Base-by-base conservation (phyloP, 2,329 filamentous ascomycete genomes). In the Xylariaceae sp. region DNA sequence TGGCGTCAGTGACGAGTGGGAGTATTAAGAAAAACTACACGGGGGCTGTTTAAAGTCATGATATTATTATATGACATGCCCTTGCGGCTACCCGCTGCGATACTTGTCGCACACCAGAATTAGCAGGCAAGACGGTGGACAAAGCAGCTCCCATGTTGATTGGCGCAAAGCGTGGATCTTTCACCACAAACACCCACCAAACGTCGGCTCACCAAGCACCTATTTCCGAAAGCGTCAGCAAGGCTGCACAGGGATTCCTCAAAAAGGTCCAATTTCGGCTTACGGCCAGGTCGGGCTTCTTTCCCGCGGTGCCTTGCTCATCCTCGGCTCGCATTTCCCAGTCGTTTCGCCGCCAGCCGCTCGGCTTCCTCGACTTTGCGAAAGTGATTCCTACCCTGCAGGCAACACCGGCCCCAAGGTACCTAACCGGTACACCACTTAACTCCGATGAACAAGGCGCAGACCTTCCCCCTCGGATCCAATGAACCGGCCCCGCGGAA, bases 401-500 rank as follows among this genome's bases (percentile, higher is more conserved):
- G n/a, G 32, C 23, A 37, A 37, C 32, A 37, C 14, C 32, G 32
- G 32, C 14, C 6, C 14, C 32, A 14, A n/a, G n/a, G n/a, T n/a
- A n/a, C n/a, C n/a, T n/a, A n/a, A 10, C 32, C 32, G 32, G 14
- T 12, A 4, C 9, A 37, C 26, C 26, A 29, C 26, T 12, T 16
- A 37, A 10, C 32, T 10, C 32, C 32, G 32, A 37, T 37, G 32
- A 12, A 54, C 14, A 60, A 37, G 45, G 51, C 57, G 32, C 51
- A 54, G 29, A 60, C 54, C 3, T 55, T 60, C 20, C 57, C 57
- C 29, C 51, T 59, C 29, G 41, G 40, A 20, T 18, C 45, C 20
- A 19, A 49, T 14, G 54, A 48, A 29, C 46, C 21, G 6, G 14
- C 26, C 2, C 29, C 40, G 3, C 19, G 12, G 42, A 45, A 29